Base-by-base conservation (phyloP, 257 asterid species). In the Henckelia pumila region DNA sequence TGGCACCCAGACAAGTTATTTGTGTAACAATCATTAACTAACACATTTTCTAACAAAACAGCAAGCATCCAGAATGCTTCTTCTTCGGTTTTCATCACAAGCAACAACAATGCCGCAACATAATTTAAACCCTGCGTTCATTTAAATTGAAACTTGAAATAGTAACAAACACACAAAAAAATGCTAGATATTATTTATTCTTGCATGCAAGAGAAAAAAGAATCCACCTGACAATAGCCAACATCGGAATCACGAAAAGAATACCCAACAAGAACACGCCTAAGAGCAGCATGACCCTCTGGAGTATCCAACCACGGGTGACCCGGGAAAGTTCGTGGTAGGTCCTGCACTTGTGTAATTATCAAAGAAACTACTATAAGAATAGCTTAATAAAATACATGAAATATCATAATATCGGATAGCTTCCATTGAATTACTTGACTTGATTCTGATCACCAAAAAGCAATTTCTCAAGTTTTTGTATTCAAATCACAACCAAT, bases 41-140 rank as follows among this genome's bases (percentile, higher is more conserved):
- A 78, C 30, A 94, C 99, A 20, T 90, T 77, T 81, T 94, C 99
- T 25, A 94, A 73, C 72, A 94, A 95, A 72, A 90, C 95, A 56
- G 97, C 88, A 68, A 94, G 95, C 99, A 94, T 94, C 99, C 99
- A 94, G 79, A 94, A 94, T 44, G 97, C 99, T 30, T 94, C 99
- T 80, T 94, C 97, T 82, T 94, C 99, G 0, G 95, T 94, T 82
- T 85, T 90, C 97, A 94, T 94, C 71, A 94, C 99, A 72, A 94
- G 95, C 87, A 94, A 77, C 73, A 94, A 66, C 68, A 94, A 73
- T 20, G 99, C 99, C 67, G 95, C 99, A 7, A 94, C 99, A 66
- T 88, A 94, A 80, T 94, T 94, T 76, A 94, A 84, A 61, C 99
- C 97, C 96, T 93, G 88, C 75, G 56, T 57, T 68, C 74, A 20